Evolutionary conservation across 23 red algal genomes (phyloP), one percentile per base, ranked within the genome.

Genomic region (Gracilaria domingensis): DNA sequence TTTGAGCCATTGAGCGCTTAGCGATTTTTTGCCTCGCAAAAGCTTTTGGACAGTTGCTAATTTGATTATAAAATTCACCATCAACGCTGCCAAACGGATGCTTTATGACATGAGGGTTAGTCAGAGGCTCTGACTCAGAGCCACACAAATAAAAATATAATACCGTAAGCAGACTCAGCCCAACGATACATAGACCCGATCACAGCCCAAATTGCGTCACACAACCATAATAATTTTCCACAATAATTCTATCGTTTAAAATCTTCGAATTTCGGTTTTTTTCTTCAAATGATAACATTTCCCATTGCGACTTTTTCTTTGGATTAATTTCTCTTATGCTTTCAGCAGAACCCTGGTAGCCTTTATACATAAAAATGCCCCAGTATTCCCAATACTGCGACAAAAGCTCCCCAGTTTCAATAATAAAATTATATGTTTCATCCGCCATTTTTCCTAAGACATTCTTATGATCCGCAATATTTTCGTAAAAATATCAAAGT

Each of bases 181-280:
- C 84, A 77, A 36, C 84, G 51, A 37, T 39, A 59, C 30, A 50
- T 88, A 23, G 5, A 36, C 9, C 7, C 58, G 0, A 88, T 75
- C 4, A 0, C 17, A 77, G 13, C 32, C 64, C 67, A 75, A 76
- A 34, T 57, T 40, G 25, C 20, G 29, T 75, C 50, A 88, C 32
- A 33, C 30, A 13, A 32, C 67, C 64, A 59, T 59, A 88, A 36
- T 48, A 77, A 75, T 75, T 75, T 0, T 88, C 84, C 24, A 88
- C 84, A 36, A 88, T 79, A 39, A 77, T 79, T 2, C 84, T 35
- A 56, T 88, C 65, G 0, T 0, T 9, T 55, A 67, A 51, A 55
- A 77, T 75, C 40, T 88, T 88, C 2, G 45, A 0, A 48, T 75
- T 75, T 0, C 4, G 17, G 0, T 39, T 49, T 37, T 86, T 42